These are phyloP conservation scores for Kockovaella imperatae DNA, from an alignment of 768 basidiomycete genomes.

Conservation along the genomic window DNA sequence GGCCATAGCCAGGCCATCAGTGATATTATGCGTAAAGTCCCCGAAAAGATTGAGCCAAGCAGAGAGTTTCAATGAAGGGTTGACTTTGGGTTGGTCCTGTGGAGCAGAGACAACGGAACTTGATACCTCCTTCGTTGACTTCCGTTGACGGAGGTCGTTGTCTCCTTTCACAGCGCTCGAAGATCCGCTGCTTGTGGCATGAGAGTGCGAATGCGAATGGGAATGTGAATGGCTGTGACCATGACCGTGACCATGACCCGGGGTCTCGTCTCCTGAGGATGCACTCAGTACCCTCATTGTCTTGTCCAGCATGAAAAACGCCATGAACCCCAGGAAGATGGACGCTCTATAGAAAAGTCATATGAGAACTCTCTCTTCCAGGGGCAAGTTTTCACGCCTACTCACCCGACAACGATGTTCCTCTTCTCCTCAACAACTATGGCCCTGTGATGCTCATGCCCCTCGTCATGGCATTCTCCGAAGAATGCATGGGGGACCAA, in stretches of 20 bases:
- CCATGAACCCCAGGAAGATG: constrained; percentile 76
- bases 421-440: constrained; percentile 83
- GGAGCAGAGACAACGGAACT: constrained; percentile 7
- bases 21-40: constrained; percentile 88
- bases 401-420: constrained; percentile 80
- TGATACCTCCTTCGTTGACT: constrained; percentile 25
- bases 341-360: constrained; percentile 43
- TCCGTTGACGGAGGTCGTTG: constrained; percentile 41
- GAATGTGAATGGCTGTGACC: constrained; percentile 53
- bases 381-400: constrained; percentile 7
- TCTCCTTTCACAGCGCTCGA: constrained; percentile 8
- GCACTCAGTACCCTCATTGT: constrained; percentile 70
- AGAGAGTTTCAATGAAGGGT: constrained; percentile 58
- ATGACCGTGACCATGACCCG: constrained; percentile 12
- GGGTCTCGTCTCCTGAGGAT: constrained; percentile 50
- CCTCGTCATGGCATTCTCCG: constrained; percentile 62
- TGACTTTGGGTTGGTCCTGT: constrained; percentile 9
- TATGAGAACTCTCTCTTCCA: background rate
- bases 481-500: constrained; percentile 86
- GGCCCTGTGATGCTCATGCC: constrained; percentile 26
- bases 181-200: constrained; percentile 46
- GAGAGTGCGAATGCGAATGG: constrained; percentile 53
- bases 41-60: constrained; percentile 90
- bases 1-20: constrained; percentile 91
- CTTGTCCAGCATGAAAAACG: constrained; percentile 92